Evolutionary conservation across 495 filamentous ascomycete species (phyloP), one percentile per base, ranked within the genome.

Genomic region (Talaromyces trachyspermus): DNA sequence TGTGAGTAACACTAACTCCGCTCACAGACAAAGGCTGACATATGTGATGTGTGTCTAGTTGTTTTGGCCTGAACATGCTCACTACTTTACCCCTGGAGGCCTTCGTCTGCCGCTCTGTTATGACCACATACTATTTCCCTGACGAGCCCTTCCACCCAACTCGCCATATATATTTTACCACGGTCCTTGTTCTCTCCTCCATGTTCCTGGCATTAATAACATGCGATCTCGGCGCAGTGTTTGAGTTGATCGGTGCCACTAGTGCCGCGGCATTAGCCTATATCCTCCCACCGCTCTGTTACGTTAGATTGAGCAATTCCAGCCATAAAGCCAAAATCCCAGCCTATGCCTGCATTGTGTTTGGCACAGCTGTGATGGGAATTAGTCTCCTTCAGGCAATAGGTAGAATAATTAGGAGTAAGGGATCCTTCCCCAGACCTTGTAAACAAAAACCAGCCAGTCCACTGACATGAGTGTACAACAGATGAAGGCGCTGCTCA

Each of bases 51-150:
- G 18, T 48, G 42, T 3, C 11, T 38, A 70, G 63, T 54, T 95
- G 88, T 61, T 95, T 98, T 54, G 92, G 94, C 3, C 68, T 97
- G 46, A 98, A 98, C 70, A 98, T 98, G 92, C 79, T 98, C 51
- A 97, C 92, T 5, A 98, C 92, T 2, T 70, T 98, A 36, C 92
- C 92, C 2, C 79, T 98, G 29, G 92, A 98, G 69, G 87, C 88
- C 6, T 98, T 98, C 63, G 92, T 98, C 36, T 97, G 94, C 63
- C 81, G 92, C 48, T 90, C 95, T 61, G 92, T 97, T 33, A 95
- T 97, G 85, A 77, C 85, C 26, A 90, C 86, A 39, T 98, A 95
- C 68, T 98, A 81, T 66, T 95, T 88, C 64, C 86, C 83, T 1
- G 66, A 77, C 51, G 83, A 89, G 52, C 84, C 84, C 0, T 89